Base-by-base conservation (phyloP, 805 yeast genomes). In the Kluyveromyces starmeri region DNA sequence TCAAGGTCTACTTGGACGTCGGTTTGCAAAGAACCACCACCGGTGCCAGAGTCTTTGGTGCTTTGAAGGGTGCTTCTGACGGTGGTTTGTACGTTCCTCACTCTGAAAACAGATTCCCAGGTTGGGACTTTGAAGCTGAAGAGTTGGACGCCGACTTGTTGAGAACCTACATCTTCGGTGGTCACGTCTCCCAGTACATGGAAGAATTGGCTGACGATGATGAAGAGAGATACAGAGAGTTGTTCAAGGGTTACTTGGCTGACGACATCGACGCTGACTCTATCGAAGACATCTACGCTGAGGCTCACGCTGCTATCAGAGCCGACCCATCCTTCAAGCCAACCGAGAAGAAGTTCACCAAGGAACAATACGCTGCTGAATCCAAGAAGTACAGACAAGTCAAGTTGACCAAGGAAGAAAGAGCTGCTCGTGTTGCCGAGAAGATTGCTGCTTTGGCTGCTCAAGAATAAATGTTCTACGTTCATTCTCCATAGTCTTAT, bases 21-120 rank as follows among this genome's bases (percentile, higher is more conserved):
- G 98, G 98, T 84, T 76, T 92, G 68, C 94, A 86, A 73, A 88
- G 98, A 82, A 86, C 98, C 73, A 92, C 98, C 74, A 88, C 97
- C 62, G 98, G 98, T 85, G 96, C 97, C 65, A 84, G 95, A 73
- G 78, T 92, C 68, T 92, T 92, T 62, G 98, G 97, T 84, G 96
- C 92, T 64, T 75, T 92, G 64, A 92, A 92, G 82, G 98, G 98
- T 83, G 98, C 98, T 63, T 89, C 97, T 49, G 98, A 92, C 68
- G 98, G 98, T 83, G 98, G 98, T 61, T 76, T 92, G 62, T 85
- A 83, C 88, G 75, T 92, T 65, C 98, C 98, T 56, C 98, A 92
- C 88, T 85, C 95, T 58, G 83, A 95, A 65, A 88, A 88, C 79
- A 88, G 98, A 82, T 92, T 88, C 95, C 98, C 98, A 71, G 98